Conservation (phyloP, 139 green algal genomes). For the Chloropicon primus region DNA sequence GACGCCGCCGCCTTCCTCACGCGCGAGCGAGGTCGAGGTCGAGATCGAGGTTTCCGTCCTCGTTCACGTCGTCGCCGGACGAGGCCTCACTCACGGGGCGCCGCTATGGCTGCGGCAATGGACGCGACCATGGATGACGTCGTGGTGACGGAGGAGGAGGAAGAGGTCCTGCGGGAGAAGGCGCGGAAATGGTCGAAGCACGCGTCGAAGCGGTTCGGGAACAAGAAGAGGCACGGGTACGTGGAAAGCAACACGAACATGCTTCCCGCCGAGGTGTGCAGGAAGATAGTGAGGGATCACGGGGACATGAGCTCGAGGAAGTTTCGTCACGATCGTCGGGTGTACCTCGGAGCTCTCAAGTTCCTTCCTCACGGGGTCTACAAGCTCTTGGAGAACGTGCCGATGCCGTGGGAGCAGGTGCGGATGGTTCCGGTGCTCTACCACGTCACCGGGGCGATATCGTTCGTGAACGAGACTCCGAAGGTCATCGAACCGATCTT, state of each 20-base stretch:
- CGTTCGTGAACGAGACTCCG: conserved; percentile 95
- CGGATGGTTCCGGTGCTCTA: conserved; percentile 92
- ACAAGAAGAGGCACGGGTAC: conserved; percentile 84
- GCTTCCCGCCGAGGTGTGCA: conserved; percentile 96
- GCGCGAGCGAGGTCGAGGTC: no score
- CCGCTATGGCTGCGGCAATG: neutral
- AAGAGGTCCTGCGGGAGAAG: conserved; percentile 26
- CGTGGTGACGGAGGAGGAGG: neutral
- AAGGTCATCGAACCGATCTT: conserved; percentile 95
- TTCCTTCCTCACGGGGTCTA: conserved; percentile 97
- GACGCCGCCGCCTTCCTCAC: no score
- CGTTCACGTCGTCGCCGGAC: no score
- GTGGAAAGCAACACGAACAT: conserved; percentile 88
- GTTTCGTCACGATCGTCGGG: conserved; percentile 95
- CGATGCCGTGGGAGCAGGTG: conserved; percentile 99
- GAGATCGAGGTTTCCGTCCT: no score
- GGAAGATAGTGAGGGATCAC: conserved; percentile 92
- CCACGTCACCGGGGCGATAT: conserved; percentile 98
- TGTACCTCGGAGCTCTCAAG: conserved; percentile 98
- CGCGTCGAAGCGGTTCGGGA: conserved; percentile 78
- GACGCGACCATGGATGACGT: neutral
- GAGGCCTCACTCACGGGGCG: no score
- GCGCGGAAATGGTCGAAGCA: conserved; percentile 88
- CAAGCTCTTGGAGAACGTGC: conserved; percentile 99
- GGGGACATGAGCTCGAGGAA: conserved; percentile 96